Evolutionary conservation across 371 early-diverging fungal species (phyloP), one percentile per base, ranked within the genome.

Genomic region (Capniomyces stellatus): DNA sequence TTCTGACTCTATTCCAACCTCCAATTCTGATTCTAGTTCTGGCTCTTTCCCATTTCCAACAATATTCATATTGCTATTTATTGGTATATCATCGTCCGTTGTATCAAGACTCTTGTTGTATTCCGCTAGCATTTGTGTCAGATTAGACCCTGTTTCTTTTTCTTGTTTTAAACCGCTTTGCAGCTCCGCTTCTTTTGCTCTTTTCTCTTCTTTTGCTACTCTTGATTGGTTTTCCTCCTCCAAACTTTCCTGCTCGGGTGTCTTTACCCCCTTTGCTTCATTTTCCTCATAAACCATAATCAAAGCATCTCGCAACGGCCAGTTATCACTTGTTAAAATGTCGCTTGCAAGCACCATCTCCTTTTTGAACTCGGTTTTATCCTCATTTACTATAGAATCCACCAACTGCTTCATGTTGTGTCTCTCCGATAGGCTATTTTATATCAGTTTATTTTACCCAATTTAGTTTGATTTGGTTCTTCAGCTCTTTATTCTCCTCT

Each of bases 281-380:
- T 35, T 6, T 6, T 35, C 35, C 35, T 35, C 35, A 35, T 35
- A 35, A 10, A 35, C 15, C 35, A 59, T 55, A 18, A 79, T 58
- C 1, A 79, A 57, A 1, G 81, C 81, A 52, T 93, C 92, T 54
- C 79, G 78, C 51, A 93, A 75, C 13, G 81, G 75, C 67, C 79
- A 77, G 31, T 85, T 79, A 64, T 92, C 89, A 64, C 89, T 87
- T 18, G 85, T 78, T 24, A 92, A 67, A 41, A 93, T 75, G 57
- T 93, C 94, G 55, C 83, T 77, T 8, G 89, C 86, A 25, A 88
- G 64, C 54, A 82, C 81, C 2, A 92, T 87, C 56, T 85, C 82
- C 60, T 88, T 81, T 52, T 58, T 29, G 35, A 56, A 54, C 31
- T 54, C 49, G 55, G 56, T 59, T 43, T 64, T 62, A 29, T 64